Evolutionary conservation across 306 rosid genomes (phyloP).

Genomic region (Parietaria judaica): DNA sequence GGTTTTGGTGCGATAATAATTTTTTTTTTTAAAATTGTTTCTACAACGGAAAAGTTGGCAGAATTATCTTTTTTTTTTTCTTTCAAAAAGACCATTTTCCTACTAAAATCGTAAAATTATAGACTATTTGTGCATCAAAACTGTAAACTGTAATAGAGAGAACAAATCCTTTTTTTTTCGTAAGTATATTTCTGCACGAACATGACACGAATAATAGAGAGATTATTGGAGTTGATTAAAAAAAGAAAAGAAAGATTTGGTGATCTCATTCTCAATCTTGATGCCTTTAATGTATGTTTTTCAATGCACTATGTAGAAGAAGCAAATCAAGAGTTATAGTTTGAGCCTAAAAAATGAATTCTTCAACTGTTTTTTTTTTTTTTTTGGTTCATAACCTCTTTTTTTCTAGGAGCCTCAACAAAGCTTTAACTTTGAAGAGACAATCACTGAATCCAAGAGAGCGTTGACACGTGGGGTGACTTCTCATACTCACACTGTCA

Average conservation of each 20-base stretch:
- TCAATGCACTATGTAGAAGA: conserved; percentile 26
- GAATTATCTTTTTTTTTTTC: no score
- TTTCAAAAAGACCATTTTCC: no score
- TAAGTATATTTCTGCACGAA: no score
- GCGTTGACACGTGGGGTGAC: conserved; percentile 56
- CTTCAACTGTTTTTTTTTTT: conserved; percentile 32
- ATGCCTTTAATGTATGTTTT: conserved; percentile 12
- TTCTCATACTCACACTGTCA: conserved; percentile 10
- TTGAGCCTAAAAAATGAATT: conserved; percentile 30
- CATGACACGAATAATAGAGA: no score
- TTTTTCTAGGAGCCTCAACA: conserved; percentile 27
- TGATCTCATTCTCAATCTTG: background rate
- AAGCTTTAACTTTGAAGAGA: conserved; percentile 22
- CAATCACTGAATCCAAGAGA: conserved; percentile 31
- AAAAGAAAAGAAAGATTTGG: background rate
- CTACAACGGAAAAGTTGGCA: no score
- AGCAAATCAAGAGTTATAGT: conserved; percentile 25
- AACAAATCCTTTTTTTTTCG: no score
- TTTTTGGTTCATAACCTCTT: conserved; percentile 8
- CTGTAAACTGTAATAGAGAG: no score
- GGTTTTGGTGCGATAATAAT: no score
- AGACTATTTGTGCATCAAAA: no score
- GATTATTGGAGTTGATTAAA: background rate
- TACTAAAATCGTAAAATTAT: no score
- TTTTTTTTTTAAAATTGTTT: no score